Percentiles rank a stretch among this genome's conserved stretches.
phyloP scores from a whole-genome alignment of 2,329 filamentous ascomycete species.

The Scleromitrula shiraiana region DNA sequence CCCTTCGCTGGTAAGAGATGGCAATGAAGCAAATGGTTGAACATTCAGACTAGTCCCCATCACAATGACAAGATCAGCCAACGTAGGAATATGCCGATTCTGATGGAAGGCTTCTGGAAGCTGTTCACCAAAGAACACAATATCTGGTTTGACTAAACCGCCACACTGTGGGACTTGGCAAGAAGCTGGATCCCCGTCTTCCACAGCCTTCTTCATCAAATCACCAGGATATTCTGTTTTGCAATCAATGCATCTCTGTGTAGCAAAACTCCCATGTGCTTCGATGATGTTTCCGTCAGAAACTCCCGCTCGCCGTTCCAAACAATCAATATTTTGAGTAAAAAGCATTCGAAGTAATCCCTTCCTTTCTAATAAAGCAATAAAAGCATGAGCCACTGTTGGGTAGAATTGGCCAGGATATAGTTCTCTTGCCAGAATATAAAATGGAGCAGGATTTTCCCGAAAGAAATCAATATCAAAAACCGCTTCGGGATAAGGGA shows the following conservation, averaged over 20 bases:
- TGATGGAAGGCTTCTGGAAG: constrained; percentile 58
- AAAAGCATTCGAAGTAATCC: constrained; percentile 76
- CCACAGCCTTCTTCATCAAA: constrained; percentile 63
- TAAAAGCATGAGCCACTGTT: constrained; percentile 84
- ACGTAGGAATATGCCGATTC: constrained; percentile 44
- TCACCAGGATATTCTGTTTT: constrained; percentile 62
- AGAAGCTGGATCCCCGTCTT: constrained; percentile 58
- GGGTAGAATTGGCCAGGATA: constrained; percentile 86
- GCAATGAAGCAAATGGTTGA: constrained; percentile 80
- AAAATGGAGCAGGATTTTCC: constrained; percentile 79
- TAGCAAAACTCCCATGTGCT: constrained; percentile 91
- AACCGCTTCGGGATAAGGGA: constrained; percentile 85
- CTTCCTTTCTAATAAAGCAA: constrained; percentile 73
- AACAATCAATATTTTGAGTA: constrained; percentile 95
- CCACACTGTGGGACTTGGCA: constrained; percentile 57
- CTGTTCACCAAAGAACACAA: constrained; percentile 76
- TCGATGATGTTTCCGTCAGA: constrained; percentile 76
- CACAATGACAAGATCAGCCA: constrained; percentile 72
- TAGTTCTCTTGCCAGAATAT: constrained; percentile 81
- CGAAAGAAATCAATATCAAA: constrained; percentile 91
- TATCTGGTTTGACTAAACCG: constrained; percentile 72
- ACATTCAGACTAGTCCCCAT: constrained; percentile 85
- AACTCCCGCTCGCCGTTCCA: constrained; percentile 82
- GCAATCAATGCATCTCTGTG: constrained; percentile 88
- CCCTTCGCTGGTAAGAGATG: constrained; percentile 50